A percentile compares a stretch with the other conserved stretches of the same genome.
phyloP scores from a whole-genome alignment of 2,329 filamentous ascomycete genomes.

The Penicillium sp. region DNA sequence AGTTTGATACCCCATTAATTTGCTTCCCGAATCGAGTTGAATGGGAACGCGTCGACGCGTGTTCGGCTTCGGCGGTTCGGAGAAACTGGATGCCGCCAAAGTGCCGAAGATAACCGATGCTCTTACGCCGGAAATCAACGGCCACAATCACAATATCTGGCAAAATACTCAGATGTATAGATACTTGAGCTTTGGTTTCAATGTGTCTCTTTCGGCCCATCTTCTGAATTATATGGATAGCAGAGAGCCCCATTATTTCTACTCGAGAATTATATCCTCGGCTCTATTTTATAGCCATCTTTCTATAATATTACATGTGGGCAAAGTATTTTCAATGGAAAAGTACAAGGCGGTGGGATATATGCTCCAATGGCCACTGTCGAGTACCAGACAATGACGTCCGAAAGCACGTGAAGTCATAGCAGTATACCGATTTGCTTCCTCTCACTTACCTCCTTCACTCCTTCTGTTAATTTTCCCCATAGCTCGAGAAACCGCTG shows the following conservation, averaged over 20 bases:
- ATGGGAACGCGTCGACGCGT: constrained; percentile 28
- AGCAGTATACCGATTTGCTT: constrained; percentile 1
- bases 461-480: constrained; percentile 1
- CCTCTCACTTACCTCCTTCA: neutral
- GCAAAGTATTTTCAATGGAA: neutral
- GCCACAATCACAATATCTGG: neutral
- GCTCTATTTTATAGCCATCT: neutral
- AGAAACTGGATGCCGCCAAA: constrained; percentile 19
- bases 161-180: constrained; percentile 5
- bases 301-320: neutral
- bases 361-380: neutral
- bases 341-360: neutral
- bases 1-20: constrained; percentile 8
- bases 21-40: constrained; percentile 18
- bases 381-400: constrained; percentile 11
- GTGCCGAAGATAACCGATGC: constrained; percentile 26
- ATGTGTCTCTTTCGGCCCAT: neutral
- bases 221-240: neutral
- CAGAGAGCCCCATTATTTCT: neutral
- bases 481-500: neutral
- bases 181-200: neutral
- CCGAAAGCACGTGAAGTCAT: constrained; percentile 23
- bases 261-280: too few species aligned
- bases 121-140: neutral
- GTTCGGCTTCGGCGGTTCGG: constrained; percentile 23